Base-by-base conservation (phyloP, 2,329 filamentous ascomycete species). In the Neofusicoccum sp. region DNA sequence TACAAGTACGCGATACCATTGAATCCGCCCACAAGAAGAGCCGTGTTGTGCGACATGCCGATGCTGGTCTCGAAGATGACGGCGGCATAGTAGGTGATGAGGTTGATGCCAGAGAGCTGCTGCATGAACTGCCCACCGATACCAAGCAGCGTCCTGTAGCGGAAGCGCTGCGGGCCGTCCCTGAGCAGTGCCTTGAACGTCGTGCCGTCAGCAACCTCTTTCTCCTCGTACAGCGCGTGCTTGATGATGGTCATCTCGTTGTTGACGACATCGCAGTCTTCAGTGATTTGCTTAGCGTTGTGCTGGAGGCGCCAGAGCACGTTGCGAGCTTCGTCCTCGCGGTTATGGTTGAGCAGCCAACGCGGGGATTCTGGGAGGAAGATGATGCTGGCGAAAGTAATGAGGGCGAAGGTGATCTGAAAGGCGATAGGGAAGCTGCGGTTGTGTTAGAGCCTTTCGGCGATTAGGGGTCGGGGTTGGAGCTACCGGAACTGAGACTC, bases 331-430 rank as follows among this genome's bases (percentile, higher is more conserved):
- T 86, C 79, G 29, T 85, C 83, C 6, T 79, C 73, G 11, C 80
- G 79, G 44, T 82, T 81, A 36, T 83, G 79, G 64, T 78, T 78
- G 56, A 84, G 80, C n/a, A 86, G 74, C 84, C 84, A 87, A 63
- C 85, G 75, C 1, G 85, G 85, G 0, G 83, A 85, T 67, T 87
- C 85, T 0, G 85, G 84, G 2, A 86, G 74, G 63, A 85, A 78
- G 62, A 78, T 80, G 12, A 81, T 74, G 1, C 79, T 69, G 41
- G 74, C 63, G 64, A 75, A 3, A 4, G 78, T 73, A 14, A 77
- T 39, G n/a, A 79, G 22, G 31, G 75, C 75, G 48, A 81, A 81
- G 1, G 78, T 62, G 43, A 79, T 76, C 65, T 82, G 80, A 5
- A 83, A 71, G 1, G 77, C 80, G 3, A 83, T 67, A 0, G 80